A percentile compares a stretch with the other conserved stretches of the same genome.
These are phyloP conservation scores for Fusarium heterosporum DNA, from an alignment of 2,329 filamentous ascomycete genomes.

Conservation along the genomic window DNA sequence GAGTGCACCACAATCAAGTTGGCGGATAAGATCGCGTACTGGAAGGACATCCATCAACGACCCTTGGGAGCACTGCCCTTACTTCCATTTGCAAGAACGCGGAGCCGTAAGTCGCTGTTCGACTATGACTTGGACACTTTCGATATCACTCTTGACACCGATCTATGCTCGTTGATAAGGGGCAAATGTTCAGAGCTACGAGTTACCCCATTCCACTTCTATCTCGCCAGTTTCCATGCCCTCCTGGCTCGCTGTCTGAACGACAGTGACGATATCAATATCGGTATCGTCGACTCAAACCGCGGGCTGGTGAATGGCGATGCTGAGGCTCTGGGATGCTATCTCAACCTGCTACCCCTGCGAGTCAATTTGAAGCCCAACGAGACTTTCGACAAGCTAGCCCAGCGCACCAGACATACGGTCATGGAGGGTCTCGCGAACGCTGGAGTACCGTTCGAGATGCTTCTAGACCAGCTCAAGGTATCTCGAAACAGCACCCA, in stretches of 20 bases:
- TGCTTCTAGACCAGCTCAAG: conserved; percentile 6
- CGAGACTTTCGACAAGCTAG: background rate
- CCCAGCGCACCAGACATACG: background rate
- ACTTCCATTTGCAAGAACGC: background rate
- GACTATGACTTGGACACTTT: background rate
- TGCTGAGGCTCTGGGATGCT: conserved; percentile 5
- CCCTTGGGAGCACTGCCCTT: background rate
- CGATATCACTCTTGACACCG: background rate
- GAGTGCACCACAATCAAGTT: background rate
- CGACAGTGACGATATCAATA: conserved; percentile 5
- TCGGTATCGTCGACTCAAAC: conserved; percentile 17
- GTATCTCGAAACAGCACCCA: background rate
- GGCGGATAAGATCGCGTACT: background rate
- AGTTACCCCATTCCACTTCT: conserved; percentile 8
- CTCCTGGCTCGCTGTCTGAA: conserved; percentile 2
- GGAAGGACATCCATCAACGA: background rate
- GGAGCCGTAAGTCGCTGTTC: background rate
- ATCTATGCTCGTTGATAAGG: background rate
- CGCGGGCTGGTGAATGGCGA: background rate
- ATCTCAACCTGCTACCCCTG: conserved; percentile 13
- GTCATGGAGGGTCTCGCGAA: conserved; percentile 1
- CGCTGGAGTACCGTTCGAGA: conserved; percentile 10
- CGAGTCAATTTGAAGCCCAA: background rate
- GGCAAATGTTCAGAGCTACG: background rate
- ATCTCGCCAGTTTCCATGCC: conserved; percentile 6